Conservation (phyloP, 1,284 basidiomycete species). For the Naganishia sp. region DNA sequence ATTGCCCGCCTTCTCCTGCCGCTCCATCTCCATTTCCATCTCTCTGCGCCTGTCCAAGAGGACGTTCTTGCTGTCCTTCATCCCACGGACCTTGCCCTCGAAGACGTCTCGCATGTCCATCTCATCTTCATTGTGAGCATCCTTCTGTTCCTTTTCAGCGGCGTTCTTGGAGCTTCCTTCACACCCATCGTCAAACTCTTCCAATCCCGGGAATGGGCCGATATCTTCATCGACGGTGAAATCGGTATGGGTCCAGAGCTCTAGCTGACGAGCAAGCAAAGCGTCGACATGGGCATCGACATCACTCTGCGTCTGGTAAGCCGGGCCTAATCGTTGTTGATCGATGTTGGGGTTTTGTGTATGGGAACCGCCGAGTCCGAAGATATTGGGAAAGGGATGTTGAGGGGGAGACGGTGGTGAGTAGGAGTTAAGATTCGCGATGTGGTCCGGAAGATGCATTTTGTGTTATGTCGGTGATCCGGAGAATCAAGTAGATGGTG, state of each 20-base stretch:
- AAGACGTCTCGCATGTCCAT: slow-evolving; percentile 29
- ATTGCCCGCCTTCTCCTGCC: slow-evolving; percentile 3
- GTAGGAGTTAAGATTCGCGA: slow-evolving; percentile 34
- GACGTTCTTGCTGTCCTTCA: slow-evolving; percentile 31
- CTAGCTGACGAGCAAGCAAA: slow-evolving; percentile 27
- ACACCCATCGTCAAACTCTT: slow-evolving; percentile 11
- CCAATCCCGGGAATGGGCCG: slow-evolving; percentile 19
- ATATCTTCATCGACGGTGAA: slow-evolving; percentile 32
- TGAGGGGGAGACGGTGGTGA: slow-evolving; percentile 27
- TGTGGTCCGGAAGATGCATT: slow-evolving; percentile 34
- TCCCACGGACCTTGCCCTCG: slow-evolving; percentile 29
- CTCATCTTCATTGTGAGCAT: slow-evolving; percentile 25
- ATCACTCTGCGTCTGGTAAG: slow-evolving; percentile 5
- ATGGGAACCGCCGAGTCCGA: slow-evolving; percentile 7
- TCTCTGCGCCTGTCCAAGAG: slow-evolving; percentile 25
- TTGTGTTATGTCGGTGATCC: not conserved
- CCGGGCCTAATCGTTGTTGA: not conserved
- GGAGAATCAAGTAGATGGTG: no score
- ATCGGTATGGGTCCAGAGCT: slow-evolving; percentile 34
- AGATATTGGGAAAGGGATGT: slow-evolving; percentile 27
- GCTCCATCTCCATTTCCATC: slow-evolving; percentile 22
- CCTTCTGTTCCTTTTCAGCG: slow-evolving; percentile 23
- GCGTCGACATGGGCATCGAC: slow-evolving; percentile 27
- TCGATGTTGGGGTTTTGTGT: not conserved
- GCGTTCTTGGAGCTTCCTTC: slow-evolving; percentile 1